Conservation (phyloP, 495 filamentous ascomycete species). For the Penicillium waksmanii region DNA sequence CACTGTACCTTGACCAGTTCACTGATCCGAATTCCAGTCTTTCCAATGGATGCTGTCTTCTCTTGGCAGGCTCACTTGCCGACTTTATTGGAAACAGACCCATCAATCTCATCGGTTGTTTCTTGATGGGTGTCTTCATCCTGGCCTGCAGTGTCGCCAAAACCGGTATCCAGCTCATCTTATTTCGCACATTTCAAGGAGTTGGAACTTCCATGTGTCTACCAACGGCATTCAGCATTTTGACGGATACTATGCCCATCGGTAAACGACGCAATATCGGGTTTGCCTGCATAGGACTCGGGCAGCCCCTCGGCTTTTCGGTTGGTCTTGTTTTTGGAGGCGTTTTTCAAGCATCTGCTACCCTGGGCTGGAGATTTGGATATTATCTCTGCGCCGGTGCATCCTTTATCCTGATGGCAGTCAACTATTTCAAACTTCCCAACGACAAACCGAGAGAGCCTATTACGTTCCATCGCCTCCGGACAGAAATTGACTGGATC, state of each 20-base stretch:
- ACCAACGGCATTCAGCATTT: conserved; percentile 53
- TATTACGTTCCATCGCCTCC: conserved; percentile 17
- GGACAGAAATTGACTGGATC: conserved; percentile 55
- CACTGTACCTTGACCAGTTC: background rate
- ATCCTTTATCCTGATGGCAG: conserved; percentile 37
- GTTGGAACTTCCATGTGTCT: conserved; percentile 53
- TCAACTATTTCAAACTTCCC: conserved; percentile 40
- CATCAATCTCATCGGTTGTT: conserved; percentile 50
- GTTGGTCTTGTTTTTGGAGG: conserved; percentile 59
- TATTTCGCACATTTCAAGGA: conserved; percentile 55
- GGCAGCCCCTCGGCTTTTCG: conserved; percentile 56
- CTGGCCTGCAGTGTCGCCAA: conserved; percentile 49
- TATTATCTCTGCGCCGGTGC: conserved; percentile 52
- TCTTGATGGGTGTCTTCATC: conserved; percentile 47
- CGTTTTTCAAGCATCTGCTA: conserved; percentile 37
- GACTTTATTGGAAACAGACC: conserved; percentile 52
- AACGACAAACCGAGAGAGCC: conserved; percentile 21
- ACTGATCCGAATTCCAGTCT: conserved; percentile 26
- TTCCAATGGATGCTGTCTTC: conserved; percentile 51
- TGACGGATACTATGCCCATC: conserved; percentile 45
- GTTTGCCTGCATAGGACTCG: conserved; percentile 54
- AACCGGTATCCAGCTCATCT: conserved; percentile 51
- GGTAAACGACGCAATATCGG: conserved; percentile 54
- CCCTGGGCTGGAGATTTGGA: conserved; percentile 51
- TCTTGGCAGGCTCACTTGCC: conserved; percentile 54